A percentile compares a stretch with the other conserved stretches of the same genome.
Conservation (phyloP, 2,329 filamentous ascomycete species). For the Diaporthe velutina region DNA sequence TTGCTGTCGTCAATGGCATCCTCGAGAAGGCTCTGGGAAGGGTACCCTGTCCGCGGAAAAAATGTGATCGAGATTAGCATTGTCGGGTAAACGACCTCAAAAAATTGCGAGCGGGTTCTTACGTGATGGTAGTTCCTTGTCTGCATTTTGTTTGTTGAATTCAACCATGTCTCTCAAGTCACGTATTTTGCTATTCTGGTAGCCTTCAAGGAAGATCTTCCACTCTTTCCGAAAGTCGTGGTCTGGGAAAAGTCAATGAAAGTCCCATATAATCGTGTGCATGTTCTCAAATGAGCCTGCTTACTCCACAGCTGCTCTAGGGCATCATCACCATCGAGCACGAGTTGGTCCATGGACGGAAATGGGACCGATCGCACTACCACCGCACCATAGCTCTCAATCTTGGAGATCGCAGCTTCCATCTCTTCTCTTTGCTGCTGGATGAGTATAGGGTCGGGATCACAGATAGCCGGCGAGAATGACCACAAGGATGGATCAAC, state of each 20-base stretch:
- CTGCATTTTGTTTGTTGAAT: neutral
- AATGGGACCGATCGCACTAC: neutral
- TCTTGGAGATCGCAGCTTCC: neutral
- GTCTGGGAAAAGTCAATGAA: neutral
- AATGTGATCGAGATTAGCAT: neutral
- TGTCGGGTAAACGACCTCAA: too few species aligned
- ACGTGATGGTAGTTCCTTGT: neutral
- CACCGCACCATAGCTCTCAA: neutral
- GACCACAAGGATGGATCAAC: neutral
- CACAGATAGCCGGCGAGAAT: neutral
- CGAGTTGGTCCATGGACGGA: neutral
- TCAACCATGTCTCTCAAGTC: neutral
- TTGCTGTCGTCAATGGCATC: neutral
- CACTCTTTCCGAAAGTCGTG: neutral
- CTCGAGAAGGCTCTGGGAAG: neutral
- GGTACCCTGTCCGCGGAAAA: neutral
- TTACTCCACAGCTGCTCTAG: neutral
- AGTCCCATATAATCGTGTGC: too few species aligned
- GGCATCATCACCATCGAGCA: neutral
- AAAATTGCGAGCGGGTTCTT: neutral
- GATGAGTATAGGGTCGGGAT: neutral
- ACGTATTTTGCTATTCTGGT: neutral
- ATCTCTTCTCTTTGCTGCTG: neutral
- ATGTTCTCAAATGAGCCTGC: neutral
- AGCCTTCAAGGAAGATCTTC: neutral